These are phyloP conservation scores for Fusarium cyanostomum DNA, from an alignment of 2,329 filamentous ascomycete genomes.

Conservation along the genomic window DNA sequence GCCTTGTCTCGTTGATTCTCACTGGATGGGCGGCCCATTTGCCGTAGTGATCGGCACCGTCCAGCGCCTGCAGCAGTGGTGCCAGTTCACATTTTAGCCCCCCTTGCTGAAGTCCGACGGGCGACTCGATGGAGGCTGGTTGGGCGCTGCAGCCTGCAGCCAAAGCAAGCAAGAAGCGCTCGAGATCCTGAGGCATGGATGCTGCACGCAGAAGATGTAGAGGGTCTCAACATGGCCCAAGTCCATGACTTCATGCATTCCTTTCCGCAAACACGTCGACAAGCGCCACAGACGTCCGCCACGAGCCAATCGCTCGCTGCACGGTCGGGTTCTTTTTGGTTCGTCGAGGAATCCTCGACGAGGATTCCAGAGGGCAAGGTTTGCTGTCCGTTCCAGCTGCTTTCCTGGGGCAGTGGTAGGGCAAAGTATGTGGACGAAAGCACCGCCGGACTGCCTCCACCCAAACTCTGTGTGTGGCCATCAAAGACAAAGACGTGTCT, in stretches of 20 bases:
- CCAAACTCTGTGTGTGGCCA: conserved; percentile 37
- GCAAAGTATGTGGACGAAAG: conserved; percentile 25
- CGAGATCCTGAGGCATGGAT: conserved; percentile 22
- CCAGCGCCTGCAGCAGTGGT: conserved; percentile 41
- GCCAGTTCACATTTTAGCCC: conserved; percentile 42
- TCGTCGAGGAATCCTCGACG: conserved; percentile 33
- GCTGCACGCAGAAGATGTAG: conserved; percentile 20
- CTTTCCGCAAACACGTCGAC: conserved; percentile 43
- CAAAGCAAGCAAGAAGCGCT: conserved; percentile 10
- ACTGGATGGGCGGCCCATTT: conserved; percentile 30
- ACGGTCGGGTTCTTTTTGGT: conserved; percentile 26
- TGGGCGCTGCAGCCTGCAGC: not conserved
- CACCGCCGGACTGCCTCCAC: conserved; percentile 17
- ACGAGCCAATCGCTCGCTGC: conserved; percentile 35
- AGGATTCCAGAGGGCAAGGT: conserved; percentile 39
- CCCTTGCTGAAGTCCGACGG: conserved; percentile 1
- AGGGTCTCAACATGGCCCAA: conserved; percentile 32
- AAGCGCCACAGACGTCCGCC: conserved; percentile 36
- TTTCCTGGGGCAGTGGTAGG: conserved; percentile 20
- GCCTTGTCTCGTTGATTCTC: conserved; percentile 18
- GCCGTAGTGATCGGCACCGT: conserved; percentile 41
- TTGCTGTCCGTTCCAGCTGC: conserved; percentile 42
- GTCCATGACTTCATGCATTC: conserved; percentile 51
- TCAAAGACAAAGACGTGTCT: conserved; percentile 10
- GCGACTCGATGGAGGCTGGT: conserved; percentile 26